A percentile compares a stretch with the other conserved stretches of the same genome.
These are phyloP conservation scores for Chalciporus sp. DNA, from an alignment of 1,284 basidiomycete genomes.

Conservation along the genomic window DNA sequence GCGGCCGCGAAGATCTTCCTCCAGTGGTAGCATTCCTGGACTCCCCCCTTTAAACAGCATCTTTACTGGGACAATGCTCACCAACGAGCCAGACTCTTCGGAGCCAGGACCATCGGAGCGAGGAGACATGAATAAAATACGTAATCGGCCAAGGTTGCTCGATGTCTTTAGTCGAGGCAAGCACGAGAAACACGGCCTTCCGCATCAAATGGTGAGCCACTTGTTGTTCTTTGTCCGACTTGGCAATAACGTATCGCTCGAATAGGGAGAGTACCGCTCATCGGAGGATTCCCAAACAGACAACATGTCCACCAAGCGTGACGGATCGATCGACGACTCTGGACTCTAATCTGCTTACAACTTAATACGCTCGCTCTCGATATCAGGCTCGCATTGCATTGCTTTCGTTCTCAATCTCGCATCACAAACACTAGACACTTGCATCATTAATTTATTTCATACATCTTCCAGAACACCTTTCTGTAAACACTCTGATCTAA, in stretches of 20 bases:
- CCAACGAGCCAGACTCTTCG: conserved; percentile 27
- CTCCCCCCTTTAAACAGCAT: not conserved
- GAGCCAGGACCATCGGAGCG: conserved; percentile 8
- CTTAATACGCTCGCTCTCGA: not conserved
- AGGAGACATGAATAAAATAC: conserved; percentile 13
- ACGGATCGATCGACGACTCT: conserved; percentile 6
- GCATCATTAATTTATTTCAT: not conserved
- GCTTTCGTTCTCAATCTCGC: not conserved
- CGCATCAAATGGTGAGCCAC: conserved; percentile 19
- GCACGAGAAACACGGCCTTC: conserved; percentile 8
- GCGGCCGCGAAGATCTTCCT: conserved; percentile 23
- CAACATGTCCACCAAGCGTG: conserved; percentile 3
- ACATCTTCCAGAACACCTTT: not conserved
- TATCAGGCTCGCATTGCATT: not conserved
- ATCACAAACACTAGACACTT: not conserved
- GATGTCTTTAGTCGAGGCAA: conserved; percentile 31
- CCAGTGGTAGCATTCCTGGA: conserved; percentile 14
- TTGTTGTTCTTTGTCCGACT: not conserved
- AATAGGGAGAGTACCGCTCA: conserved; percentile 9
- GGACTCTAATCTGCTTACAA: not conserved
- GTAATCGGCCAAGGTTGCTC: conserved; percentile 28
- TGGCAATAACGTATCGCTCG: not conserved
- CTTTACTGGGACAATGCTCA: conserved; percentile 16
- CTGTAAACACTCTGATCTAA: not conserved
- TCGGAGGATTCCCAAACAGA: conserved; percentile 6